phyloP scores from a whole-genome alignment of 2,329 filamentous ascomycete species.

The Ophiocordyceps camponoti-floridani region DNA sequence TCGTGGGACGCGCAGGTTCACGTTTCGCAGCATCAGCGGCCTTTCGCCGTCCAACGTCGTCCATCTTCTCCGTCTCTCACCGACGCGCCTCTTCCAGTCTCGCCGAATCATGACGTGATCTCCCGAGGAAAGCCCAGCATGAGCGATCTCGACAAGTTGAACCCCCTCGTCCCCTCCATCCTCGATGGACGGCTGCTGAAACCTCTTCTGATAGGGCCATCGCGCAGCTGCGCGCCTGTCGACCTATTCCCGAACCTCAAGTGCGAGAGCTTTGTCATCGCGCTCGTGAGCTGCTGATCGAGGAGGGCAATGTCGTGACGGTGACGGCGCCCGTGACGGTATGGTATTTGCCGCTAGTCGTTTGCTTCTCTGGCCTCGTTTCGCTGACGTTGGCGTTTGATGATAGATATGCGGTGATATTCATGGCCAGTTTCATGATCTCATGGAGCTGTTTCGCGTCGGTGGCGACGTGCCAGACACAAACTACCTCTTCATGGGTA shows the following conservation, averaged over 20 bases:
- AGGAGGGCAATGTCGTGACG: constrained; percentile 92
- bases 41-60: too few relatives aligned
- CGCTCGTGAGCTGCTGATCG: constrained; percentile 84
- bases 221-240: constrained; percentile 84
- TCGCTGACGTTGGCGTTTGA: too few relatives aligned
- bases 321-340: constrained; percentile 90
- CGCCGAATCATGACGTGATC: constrained; percentile 10
- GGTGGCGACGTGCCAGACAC: constrained; percentile 95
- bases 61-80: too few relatives aligned
- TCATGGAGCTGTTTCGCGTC: constrained; percentile 99
- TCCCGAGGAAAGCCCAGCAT: constrained; percentile 27
- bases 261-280: constrained; percentile 97
- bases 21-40: too few relatives aligned
- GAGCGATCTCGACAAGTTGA: constrained; percentile 91
- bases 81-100: too few relatives aligned
- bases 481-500: constrained; percentile 99
- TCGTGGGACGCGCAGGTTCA: too few relatives aligned
- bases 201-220: constrained; percentile 49
- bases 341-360: constrained; percentile 11
- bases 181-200: constrained; percentile 1
- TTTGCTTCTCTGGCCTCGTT: too few relatives aligned
- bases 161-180: constrained; percentile 6
- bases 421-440: constrained; percentile 94
- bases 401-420: constrained; percentile 41
- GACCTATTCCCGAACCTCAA: constrained; percentile 86